Evolutionary conservation across 164 flowering plant genomes (phyloP).

Genomic region (Magnolia changhungtana): DNA sequence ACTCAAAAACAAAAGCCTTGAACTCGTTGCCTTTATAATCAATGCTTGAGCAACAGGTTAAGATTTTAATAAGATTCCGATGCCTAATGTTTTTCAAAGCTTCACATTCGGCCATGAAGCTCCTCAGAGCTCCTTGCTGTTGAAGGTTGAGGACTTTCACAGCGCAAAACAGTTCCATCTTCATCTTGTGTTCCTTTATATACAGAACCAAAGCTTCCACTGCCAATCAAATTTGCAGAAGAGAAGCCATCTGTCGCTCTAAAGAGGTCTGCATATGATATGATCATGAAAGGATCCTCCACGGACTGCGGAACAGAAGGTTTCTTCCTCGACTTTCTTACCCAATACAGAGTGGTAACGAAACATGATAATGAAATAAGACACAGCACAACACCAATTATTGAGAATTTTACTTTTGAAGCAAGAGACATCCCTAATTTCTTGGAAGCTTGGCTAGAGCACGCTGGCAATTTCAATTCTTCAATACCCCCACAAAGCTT

Average conservation of each 20-base stretch:
- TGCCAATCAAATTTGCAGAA: slow-evolving; percentile 26
- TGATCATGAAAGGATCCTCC: too few species aligned
- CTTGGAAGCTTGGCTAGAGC: too few species aligned
- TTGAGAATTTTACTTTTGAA: too few species aligned
- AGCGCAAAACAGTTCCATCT: slow-evolving; percentile 20
- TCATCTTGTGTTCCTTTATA: slow-evolving; percentile 22
- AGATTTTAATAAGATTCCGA: slow-evolving; percentile 32
- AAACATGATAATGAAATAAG: too few species aligned
- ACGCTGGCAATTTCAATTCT: too few species aligned
- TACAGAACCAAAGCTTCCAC: slow-evolving; percentile 35
- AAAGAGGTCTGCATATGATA: slow-evolving; percentile 9
- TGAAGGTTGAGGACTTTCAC: slow-evolving; percentile 35
- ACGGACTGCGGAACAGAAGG: too few species aligned
- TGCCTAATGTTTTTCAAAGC: slow-evolving; percentile 28
- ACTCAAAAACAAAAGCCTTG: slow-evolving; percentile 29
- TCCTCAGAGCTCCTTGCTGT: slow-evolving; percentile 22
- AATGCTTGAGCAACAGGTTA: slow-evolving; percentile 26
- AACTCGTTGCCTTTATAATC: slow-evolving; percentile 30
- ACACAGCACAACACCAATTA: too few species aligned
- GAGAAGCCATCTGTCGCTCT: slow-evolving; percentile 28
- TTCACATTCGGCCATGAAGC: slow-evolving; percentile 31
- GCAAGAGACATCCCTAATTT: too few species aligned
- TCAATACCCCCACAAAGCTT: too few species aligned
- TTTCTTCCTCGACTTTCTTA: too few species aligned
- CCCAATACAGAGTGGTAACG: too few species aligned